Base-by-base conservation (phyloP, 139 green algal genomes). In the Tetradesmus lagerheimii region DNA sequence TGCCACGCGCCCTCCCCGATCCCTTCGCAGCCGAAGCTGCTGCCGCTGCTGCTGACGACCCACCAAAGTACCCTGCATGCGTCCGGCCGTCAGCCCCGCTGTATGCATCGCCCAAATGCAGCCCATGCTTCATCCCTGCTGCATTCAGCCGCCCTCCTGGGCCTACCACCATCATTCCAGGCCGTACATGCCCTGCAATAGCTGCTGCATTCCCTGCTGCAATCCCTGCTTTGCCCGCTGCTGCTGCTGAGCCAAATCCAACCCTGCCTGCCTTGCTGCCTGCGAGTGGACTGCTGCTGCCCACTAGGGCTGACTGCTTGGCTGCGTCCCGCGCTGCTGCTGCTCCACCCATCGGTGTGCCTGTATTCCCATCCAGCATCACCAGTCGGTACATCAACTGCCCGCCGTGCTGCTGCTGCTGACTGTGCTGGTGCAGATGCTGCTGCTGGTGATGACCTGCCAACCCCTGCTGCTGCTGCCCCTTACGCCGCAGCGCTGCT, bases 301-400 rank as follows among this genome's bases (percentile, higher is more conserved):
- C 79, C 1, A 84, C n/a, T 12, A 64, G 50, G 3, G n/a, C 25
- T 4, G 45, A 86, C 6, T 34, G 43, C 80, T 71, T 50, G 14
- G 29, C 79, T 31, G 29, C 80, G 34, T 86, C 29, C 12, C 29
- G 64, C 2, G 45, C 80, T 57, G 43, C 80, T 75, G 80, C 47
- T 75, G 80, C 47, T 39, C 43, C 80, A 20, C 14, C 35, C 47
- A 86, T 47, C 9, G 47, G 47, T 15, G 41, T 50, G 18, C 79
- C 79, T 37, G 79, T 85, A 12, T 27, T 37, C 6, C 79, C 41
- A 85, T 85, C 79, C 0, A 85, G 41, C 80, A 86, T 16, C 23
- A 87, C 82, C 4, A 87, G 81, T 23, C 47, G 62, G 47, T 86
- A 78, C 82, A 87, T 78, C 82, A 77, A 35, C 83, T 80, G 38